phyloP scores from a whole-genome alignment of 306 rosid genomes.

The Trifolium subterraneum region DNA sequence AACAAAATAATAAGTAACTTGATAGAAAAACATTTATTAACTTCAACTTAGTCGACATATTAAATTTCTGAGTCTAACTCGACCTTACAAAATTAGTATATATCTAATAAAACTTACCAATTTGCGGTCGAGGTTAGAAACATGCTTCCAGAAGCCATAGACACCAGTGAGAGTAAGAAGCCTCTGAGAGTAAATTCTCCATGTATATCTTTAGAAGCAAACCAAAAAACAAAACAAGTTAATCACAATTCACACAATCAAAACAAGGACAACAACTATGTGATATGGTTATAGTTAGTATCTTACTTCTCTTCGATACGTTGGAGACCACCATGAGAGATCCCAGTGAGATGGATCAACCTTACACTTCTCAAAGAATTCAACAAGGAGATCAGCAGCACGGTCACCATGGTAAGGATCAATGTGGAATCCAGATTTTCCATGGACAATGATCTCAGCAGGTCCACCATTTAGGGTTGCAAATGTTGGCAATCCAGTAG shows the following conservation, averaged over 20 bases:
- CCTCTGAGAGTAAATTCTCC: conserved; percentile 97
- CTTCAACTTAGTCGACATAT: neutral
- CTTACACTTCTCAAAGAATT: conserved; percentile 80
- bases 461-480: conserved; percentile 98
- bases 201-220: conserved; percentile 84
- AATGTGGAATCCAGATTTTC: conserved; percentile 91
- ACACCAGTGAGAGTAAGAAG: conserved; percentile 92
- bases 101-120: conserved; percentile 64
- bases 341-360: conserved; percentile 88
- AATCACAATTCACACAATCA: conserved; percentile 7
- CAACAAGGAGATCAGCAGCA: conserved; percentile 83
- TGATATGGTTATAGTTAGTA: neutral
- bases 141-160: conserved; percentile 98
- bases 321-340: conserved; percentile 80
- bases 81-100: neutral
- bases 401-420: conserved; percentile 94
- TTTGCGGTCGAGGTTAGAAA: conserved; percentile 95
- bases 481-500: conserved; percentile 95
- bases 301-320: conserved; percentile 89
- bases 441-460: conserved; percentile 91
- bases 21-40: neutral
- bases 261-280: neutral
- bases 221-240: neutral
- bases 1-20: neutral
- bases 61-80: neutral